Evolutionary conservation across 176 grass and related monocot species (phyloP).

Genomic region (Musa troglodytarum): DNA sequence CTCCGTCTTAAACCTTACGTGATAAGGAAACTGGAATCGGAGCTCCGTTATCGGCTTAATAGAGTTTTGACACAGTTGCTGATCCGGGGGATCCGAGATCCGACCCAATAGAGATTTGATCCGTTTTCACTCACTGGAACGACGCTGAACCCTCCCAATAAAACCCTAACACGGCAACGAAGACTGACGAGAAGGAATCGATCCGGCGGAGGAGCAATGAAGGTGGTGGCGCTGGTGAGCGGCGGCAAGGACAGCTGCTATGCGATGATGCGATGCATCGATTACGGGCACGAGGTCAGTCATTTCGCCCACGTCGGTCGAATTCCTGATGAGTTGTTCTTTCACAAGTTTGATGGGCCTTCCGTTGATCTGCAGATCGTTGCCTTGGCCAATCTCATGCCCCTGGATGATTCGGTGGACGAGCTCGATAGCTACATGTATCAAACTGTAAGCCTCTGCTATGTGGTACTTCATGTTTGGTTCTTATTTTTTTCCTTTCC

Average conservation of each 20-base stretch:
- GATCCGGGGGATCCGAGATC: too few relatives aligned
- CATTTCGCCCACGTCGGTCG: not conserved
- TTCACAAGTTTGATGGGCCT: not conserved
- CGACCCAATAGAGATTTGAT: too few relatives aligned
- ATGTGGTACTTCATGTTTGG: not conserved
- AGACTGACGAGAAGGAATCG: not conserved
- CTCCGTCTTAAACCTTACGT: too few relatives aligned
- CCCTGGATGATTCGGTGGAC: slow-evolving; percentile 66
- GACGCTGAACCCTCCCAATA: not conserved
- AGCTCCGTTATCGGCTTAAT: too few relatives aligned
- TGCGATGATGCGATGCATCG: slow-evolving; percentile 92
- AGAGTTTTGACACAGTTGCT: too few relatives aligned
- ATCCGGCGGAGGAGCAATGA: slow-evolving; percentile 33
- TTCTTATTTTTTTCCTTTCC: not conserved
- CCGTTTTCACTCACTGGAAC: too few relatives aligned
- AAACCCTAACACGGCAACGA: not conserved
- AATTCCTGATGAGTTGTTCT: not conserved
- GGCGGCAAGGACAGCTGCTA: slow-evolving; percentile 97
- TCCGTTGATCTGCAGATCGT: slow-evolving; percentile 40
- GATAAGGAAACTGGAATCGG: too few relatives aligned
- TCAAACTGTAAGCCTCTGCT: slow-evolving; percentile 59
- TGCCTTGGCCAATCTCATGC: slow-evolving; percentile 73
- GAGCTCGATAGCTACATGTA: slow-evolving; percentile 99
- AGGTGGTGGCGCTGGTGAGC: slow-evolving; percentile 95
- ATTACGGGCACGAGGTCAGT: slow-evolving; percentile 75